Evolutionary conservation across 805 yeast genomes (phyloP).

Genomic region (Candida awuae): DNA sequence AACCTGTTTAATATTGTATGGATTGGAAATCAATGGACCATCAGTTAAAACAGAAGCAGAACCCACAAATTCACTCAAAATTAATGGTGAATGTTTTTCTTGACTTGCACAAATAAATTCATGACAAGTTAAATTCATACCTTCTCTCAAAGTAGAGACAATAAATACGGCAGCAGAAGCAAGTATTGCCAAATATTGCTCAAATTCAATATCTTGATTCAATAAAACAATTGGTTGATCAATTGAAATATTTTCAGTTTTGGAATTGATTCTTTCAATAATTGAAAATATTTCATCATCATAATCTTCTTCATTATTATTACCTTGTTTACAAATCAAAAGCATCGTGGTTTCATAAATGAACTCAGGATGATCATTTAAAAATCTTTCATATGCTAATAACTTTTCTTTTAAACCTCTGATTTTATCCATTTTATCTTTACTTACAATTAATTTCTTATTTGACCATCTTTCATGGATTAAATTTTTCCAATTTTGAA

Average conservation of each 20-base stretch:
- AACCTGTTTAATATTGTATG: slow-evolving; percentile 75
- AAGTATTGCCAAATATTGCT: slow-evolving; percentile 80
- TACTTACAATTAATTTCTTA: slow-evolving; percentile 66
- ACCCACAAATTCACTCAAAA: slow-evolving; percentile 91
- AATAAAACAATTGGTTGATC: slow-evolving; percentile 80
- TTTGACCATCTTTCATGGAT: slow-evolving; percentile 74
- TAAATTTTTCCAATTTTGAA: slow-evolving; percentile 55
- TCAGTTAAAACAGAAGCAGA: slow-evolving; percentile 69
- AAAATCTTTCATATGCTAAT: slow-evolving; percentile 75
- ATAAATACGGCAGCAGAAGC: slow-evolving; percentile 82
- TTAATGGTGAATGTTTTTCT: slow-evolving; percentile 67
- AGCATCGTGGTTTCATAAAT: slow-evolving; percentile 65
- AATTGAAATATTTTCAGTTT: slow-evolving; percentile 61
- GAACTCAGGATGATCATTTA: slow-evolving; percentile 63
- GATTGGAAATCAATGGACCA: slow-evolving; percentile 76
- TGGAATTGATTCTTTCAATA: slow-evolving; percentile 78
- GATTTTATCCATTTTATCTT: slow-evolving; percentile 82
- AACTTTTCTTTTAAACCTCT: slow-evolving; percentile 86
- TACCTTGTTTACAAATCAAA: slow-evolving; percentile 67
- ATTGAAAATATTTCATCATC: slow-evolving; percentile 69
- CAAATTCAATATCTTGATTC: slow-evolving; percentile 82
- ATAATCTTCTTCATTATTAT: slow-evolving; percentile 46
- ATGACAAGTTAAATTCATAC: slow-evolving; percentile 94
- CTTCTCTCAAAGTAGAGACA: slow-evolving; percentile 90
- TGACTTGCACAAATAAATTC: slow-evolving; percentile 77